Evolutionary conservation across 352 stramenopile species (phyloP).

Genomic region (Pythium angustatum): DNA sequence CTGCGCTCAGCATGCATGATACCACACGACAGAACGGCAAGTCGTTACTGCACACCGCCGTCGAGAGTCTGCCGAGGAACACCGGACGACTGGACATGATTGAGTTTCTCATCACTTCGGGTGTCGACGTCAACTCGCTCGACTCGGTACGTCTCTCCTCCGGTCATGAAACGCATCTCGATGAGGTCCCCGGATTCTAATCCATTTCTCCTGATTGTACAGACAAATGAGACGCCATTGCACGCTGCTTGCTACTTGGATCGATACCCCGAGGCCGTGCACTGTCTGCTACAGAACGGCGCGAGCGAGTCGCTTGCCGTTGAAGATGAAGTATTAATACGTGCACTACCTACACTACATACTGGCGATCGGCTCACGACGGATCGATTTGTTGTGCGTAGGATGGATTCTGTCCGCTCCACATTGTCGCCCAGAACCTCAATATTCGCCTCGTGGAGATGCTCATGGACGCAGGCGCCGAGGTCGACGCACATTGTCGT

Average conservation of each 20-base stretch:
- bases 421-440: conserved; percentile 25
- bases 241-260: conserved; percentile 18
- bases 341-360: not conserved
- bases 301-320: conserved; percentile 18
- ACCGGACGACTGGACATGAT: conserved; percentile 9
- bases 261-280: conserved; percentile 10
- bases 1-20: not conserved
- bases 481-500: conserved; percentile 21
- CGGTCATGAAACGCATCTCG: not conserved
- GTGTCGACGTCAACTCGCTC: conserved; percentile 16
- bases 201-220: too few species aligned
- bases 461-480: conserved; percentile 13
- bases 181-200: too few species aligned
- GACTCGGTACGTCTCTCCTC: conserved; percentile 9
- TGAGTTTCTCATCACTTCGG: conserved; percentile 7
- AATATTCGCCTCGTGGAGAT: conserved; percentile 19
- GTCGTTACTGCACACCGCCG: conserved; percentile 10
- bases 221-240: conserved; percentile 18
- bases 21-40: conserved; percentile 1
- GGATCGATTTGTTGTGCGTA: not conserved
- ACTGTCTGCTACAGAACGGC: conserved; percentile 12
- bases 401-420: conserved; percentile 24
- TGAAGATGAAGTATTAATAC: conserved; percentile 13
- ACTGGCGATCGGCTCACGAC: too few species aligned
- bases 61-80: conserved; percentile 1